Percentiles rank a stretch among this genome's conserved stretches.
Evolutionary conservation across 345 rosid species (phyloP).

Genomic region (Eucalyptus polybractea): DNA sequence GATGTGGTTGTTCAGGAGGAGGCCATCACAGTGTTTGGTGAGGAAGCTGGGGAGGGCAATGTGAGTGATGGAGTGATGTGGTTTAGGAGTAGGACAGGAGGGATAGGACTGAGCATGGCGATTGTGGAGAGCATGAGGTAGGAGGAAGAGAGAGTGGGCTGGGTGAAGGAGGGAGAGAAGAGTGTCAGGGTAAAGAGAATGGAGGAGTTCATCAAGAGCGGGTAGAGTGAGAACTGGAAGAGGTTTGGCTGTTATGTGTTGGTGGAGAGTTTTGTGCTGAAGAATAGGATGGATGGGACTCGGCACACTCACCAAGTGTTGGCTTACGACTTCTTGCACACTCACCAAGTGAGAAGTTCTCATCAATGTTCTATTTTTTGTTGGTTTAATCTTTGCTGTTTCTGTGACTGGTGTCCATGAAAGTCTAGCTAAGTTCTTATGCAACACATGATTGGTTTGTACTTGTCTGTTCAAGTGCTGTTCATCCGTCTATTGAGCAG

Average conservation of each 20-base stretch:
- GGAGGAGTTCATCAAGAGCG: no score
- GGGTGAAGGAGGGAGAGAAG: background rate
- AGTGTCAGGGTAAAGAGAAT: no score
- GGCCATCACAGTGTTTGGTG: slow-evolving; percentile 7
- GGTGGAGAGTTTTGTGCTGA: slow-evolving; percentile 37
- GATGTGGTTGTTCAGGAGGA: slow-evolving; percentile 12
- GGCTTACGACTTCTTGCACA: no score
- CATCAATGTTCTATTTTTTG: no score
- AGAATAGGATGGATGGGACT: slow-evolving; percentile 21
- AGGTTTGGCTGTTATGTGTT: slow-evolving; percentile 30
- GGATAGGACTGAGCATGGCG: no score
- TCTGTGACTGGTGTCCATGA: no score
- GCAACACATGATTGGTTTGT: background rate
- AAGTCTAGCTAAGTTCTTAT: no score
- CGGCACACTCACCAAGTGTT: no score
- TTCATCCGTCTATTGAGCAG: background rate
- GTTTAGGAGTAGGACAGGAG: no score
- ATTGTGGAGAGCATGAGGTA: no score
- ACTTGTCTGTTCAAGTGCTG: background rate
- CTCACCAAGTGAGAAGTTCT: no score
- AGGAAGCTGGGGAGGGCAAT: background rate
- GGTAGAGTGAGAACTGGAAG: slow-evolving; percentile 16
- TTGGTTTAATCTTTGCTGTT: no score
- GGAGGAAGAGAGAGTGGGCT: slow-evolving; percentile 3
- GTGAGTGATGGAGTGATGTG: background rate